phyloP scores from a whole-genome alignment of 352 stramenopile genomes.

The Discostella stelligera region DNA sequence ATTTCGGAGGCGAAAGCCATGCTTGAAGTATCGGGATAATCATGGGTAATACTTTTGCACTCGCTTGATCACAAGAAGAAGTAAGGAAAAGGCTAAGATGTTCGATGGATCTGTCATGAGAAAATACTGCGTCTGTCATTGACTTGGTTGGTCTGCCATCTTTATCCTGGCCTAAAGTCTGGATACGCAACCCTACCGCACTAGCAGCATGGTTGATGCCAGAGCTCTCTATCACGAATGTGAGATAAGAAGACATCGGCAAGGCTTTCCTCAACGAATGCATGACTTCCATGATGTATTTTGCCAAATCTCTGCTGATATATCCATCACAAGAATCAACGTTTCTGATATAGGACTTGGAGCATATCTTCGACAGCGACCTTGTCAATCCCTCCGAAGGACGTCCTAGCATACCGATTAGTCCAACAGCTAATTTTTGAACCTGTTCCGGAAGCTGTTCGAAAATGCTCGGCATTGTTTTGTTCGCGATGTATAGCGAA shows the following conservation, averaged over 20 bases:
- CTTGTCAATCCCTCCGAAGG: conserved; percentile 43
- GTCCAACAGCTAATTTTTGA: conserved; percentile 59
- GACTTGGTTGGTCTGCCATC: conserved; percentile 2
- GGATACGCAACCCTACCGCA: conserved; percentile 5
- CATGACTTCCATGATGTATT: conserved; percentile 59
- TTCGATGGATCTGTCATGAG: conserved; percentile 37
- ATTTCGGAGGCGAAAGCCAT: conserved; percentile 31
- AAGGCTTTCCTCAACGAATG: conserved; percentile 64
- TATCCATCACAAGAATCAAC: conserved; percentile 5
- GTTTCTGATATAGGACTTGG: conserved; percentile 15
- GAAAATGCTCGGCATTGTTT: conserved; percentile 57
- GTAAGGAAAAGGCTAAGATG: conserved; percentile 45
- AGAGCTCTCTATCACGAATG: conserved; percentile 65
- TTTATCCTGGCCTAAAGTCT: neutral
- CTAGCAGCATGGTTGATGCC: conserved; percentile 33
- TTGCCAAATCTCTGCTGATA: conserved; percentile 33
- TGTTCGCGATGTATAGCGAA: conserved; percentile 23
- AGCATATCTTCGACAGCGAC: conserved; percentile 54
- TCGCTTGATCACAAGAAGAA: conserved; percentile 31
- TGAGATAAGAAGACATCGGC: conserved; percentile 64
- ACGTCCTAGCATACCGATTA: conserved; percentile 58
- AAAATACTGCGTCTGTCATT: conserved; percentile 24
- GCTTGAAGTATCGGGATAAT: conserved; percentile 42
- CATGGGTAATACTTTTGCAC: conserved; percentile 47
- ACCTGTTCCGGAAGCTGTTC: conserved; percentile 57